Evolutionary conservation across 805 yeast species (phyloP).

Genomic region (Hanseniaspora mollemarum): DNA sequence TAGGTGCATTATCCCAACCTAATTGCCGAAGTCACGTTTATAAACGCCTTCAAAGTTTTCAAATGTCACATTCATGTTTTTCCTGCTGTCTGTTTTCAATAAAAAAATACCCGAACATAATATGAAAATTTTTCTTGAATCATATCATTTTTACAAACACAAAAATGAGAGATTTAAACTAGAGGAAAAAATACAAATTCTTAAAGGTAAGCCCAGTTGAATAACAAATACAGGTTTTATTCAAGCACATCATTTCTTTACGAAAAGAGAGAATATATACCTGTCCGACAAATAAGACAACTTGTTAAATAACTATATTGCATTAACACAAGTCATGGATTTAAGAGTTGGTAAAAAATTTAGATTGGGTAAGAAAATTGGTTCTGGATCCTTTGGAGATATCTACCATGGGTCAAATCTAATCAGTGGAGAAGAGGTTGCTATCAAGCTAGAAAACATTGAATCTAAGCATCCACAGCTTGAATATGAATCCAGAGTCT

Average conservation of each 20-base stretch:
- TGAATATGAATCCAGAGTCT: constrained; percentile 93
- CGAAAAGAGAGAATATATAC: too few relatives aligned
- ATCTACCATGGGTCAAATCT: constrained; percentile 87
- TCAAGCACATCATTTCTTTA: too few relatives aligned
- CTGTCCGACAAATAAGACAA: too few relatives aligned
- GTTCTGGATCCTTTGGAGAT: constrained; percentile 96
- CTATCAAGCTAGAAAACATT: constrained; percentile 82
- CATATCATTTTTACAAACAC: neutral
- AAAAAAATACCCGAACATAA: too few relatives aligned
- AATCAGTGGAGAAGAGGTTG: constrained; percentile 94
- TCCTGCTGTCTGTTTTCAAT: too few relatives aligned
- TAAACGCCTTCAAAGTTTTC: too few relatives aligned
- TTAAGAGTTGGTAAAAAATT: constrained; percentile 87
- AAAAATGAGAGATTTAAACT: neutral
- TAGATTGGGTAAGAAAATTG: constrained; percentile 88
- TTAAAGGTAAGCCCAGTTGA: neutral
- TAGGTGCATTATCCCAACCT: too few relatives aligned
- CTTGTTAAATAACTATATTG: neutral
- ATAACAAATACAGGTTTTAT: neutral
- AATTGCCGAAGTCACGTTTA: too few relatives aligned
- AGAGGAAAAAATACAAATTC: neutral
- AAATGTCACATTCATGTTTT: too few relatives aligned
- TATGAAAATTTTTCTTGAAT: too few relatives aligned
- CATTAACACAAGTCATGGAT: constrained; percentile 36
- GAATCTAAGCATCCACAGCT: constrained; percentile 92